A percentile compares a stretch with the other conserved stretches of the same genome.
phyloP scores from a whole-genome alignment of 345 rosid species.

The Eucalyptus erythrocorys region DNA sequence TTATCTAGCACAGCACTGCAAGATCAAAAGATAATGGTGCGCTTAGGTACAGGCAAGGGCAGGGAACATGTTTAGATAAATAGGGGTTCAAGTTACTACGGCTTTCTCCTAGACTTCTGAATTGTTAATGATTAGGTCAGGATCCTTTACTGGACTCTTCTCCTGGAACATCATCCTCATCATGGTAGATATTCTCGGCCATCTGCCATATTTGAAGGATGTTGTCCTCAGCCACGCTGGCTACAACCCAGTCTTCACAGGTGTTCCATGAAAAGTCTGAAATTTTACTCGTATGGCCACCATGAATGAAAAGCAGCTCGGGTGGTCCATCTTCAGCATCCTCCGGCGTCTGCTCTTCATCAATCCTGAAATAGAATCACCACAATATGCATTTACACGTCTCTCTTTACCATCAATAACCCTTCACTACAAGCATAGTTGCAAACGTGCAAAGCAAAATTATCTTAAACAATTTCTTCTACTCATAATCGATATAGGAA shows the following conservation, averaged over 20 bases:
- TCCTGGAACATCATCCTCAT: conserved; percentile 82
- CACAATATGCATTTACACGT: background rate
- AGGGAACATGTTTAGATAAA: background rate
- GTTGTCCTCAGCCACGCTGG: conserved; percentile 98
- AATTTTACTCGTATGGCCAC: conserved; percentile 97
- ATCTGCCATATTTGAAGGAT: conserved; percentile 99
- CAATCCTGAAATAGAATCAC: conserved; percentile 28
- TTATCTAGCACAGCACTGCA: background rate
- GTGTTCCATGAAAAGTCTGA: conserved; percentile 99
- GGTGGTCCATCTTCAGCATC: conserved; percentile 99
- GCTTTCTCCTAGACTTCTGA: background rate
- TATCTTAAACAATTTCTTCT: background rate
- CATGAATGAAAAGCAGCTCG: conserved; percentile 94
- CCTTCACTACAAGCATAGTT: background rate
- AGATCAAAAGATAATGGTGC: background rate
- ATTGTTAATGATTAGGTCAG: background rate
- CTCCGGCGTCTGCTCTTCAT: conserved; percentile 64
- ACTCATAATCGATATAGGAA: background rate
- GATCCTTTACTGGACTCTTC: conserved; percentile 63
- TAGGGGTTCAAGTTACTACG: background rate
- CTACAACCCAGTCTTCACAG: conserved; percentile 94
- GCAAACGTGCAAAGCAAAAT: background rate
- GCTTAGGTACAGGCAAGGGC: background rate
- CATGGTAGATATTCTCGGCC: conserved; percentile 98
- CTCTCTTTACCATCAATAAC: background rate